phyloP scores from a whole-genome alignment of 176 grass and related monocot genomes.

The Guadua angustifolia region DNA sequence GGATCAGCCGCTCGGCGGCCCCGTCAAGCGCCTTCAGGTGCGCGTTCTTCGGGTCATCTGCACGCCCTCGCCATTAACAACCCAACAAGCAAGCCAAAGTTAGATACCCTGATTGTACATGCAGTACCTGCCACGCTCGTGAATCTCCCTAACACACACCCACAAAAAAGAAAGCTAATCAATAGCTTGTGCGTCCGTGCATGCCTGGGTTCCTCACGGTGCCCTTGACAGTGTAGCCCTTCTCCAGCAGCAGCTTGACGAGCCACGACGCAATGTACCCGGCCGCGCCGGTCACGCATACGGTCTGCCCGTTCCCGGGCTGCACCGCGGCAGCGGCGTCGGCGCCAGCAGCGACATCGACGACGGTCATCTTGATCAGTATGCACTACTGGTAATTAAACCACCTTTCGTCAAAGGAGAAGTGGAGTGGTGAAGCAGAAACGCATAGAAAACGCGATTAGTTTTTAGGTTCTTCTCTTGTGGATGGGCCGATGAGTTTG shows the following conservation, averaged over 20 bases:
- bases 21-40: slow-evolving; percentile 80
- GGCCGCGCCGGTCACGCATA: slow-evolving; percentile 89
- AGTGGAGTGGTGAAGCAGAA: slow-evolving; percentile 12
- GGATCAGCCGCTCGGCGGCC: slow-evolving; percentile 73
- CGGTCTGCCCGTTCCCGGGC: slow-evolving; percentile 50
- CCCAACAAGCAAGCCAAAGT: neutral
- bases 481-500: slow-evolving; percentile 4
- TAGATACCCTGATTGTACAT: neutral
- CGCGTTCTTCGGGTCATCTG: slow-evolving; percentile 89
- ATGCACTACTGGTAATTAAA: neutral
- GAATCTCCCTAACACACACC: too few relatives aligned
- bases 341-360: slow-evolving; percentile 32
- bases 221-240: slow-evolving; percentile 84
- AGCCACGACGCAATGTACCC: slow-evolving; percentile 93
- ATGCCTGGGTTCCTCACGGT: slow-evolving; percentile 92
- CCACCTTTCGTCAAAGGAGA: neutral
- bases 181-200: neutral
- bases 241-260: slow-evolving; percentile 85
- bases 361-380: slow-evolving; percentile 34
- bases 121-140: neutral
- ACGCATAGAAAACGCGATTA: neutral
- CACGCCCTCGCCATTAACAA: neutral
- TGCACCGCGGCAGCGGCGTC: neutral
- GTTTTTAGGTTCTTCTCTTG: neutral
- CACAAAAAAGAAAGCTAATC: neutral